These are phyloP conservation scores for Neurospora sp. DNA, from an alignment of 495 filamentous ascomycete genomes.

Conservation along the genomic window DNA sequence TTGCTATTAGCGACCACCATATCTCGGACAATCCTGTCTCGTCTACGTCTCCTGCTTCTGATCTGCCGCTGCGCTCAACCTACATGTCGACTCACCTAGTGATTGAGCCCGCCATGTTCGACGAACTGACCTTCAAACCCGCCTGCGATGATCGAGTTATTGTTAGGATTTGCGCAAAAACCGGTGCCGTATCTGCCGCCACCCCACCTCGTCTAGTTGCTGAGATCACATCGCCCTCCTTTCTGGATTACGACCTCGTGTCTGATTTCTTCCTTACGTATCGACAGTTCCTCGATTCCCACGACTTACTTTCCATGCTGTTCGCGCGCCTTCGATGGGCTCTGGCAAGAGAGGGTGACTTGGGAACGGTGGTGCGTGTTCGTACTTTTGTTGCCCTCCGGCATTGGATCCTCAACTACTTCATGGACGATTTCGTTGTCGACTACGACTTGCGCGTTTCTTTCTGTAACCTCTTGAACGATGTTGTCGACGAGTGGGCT, in stretches of 20 bases:
- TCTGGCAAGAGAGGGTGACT: slow-evolving; percentile 63
- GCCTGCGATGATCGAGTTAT: slow-evolving; percentile 66
- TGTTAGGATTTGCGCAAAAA: slow-evolving; percentile 64
- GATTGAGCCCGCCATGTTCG: slow-evolving; percentile 61
- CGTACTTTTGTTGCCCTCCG: slow-evolving; percentile 92
- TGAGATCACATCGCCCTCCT: slow-evolving; percentile 93
- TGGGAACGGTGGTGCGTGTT: slow-evolving; percentile 83
- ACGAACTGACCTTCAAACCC: slow-evolving; percentile 61
- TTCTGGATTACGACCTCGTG: slow-evolving; percentile 93
- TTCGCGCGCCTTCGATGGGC: slow-evolving; percentile 84
- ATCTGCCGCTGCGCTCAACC: slow-evolving; percentile 24
- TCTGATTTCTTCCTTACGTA: slow-evolving; percentile 98
- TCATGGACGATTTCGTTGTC: slow-evolving; percentile 88
- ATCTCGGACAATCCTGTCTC: neutral
- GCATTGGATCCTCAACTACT: slow-evolving; percentile 98
- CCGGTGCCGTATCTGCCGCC: slow-evolving; percentile 73
- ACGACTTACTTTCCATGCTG: slow-evolving; percentile 70
- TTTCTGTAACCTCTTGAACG: slow-evolving; percentile 78
- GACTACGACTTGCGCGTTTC: slow-evolving; percentile 65
- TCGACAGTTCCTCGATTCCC: slow-evolving; percentile 68
- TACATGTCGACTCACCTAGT: slow-evolving; percentile 35
- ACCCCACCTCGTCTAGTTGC: slow-evolving; percentile 87
- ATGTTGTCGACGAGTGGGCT: slow-evolving; percentile 50
- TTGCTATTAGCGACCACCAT: neutral
- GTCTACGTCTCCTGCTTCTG: slow-evolving; percentile 10